Base-by-base conservation (phyloP, 2,329 filamentous ascomycete genomes). In the Penicillium sp. region DNA sequence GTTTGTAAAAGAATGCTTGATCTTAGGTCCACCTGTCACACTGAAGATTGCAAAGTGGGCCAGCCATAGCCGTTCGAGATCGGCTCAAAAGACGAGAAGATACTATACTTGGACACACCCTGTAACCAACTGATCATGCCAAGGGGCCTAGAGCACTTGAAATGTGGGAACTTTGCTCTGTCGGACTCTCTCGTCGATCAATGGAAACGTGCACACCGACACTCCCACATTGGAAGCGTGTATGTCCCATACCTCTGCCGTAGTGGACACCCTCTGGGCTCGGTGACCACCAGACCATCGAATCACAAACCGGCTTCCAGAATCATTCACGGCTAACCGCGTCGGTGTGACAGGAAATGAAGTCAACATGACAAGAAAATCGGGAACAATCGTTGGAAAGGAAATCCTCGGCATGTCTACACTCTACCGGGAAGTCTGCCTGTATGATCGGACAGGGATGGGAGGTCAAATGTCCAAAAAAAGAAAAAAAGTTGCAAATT, bases 281-380 rank as follows among this genome's bases (percentile, higher is more conserved):
- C 31, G 43, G 12, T 38, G 43, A 50, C 42, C 43, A 47, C 43
- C 43, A 31, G 43, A 38, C 48, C 48, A 34, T 26, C 19, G 19
- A 47, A 47, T 50, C 31, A 39, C 32, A 47, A 50, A 42, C 48
- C 42, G 10, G 43, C 43, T 50, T 50, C 48, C 37, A 50, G 48
- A 50, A 50, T 45, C 41, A 39, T 33, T 35, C 21, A 32, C 43
- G 43, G 43, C 38, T 32, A 42, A 47, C 48, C 22, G 48, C 48
- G 47, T 47, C 12, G 29, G 19, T 7, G 21, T 6, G 17, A 41
- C 10, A n/a, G 26, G 45, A 29, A 38, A 47, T 33, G 26, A 34
- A 47, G 17, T 29, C 33, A 39, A 39, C 17, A 38, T 13, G 17
- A 45, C n/a, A 32, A 31, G 17, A 7, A 26, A 28, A 29, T 45